phyloP scores from a whole-genome alignment of 2,329 filamentous ascomycete species.

The Polychaeton citri region DNA sequence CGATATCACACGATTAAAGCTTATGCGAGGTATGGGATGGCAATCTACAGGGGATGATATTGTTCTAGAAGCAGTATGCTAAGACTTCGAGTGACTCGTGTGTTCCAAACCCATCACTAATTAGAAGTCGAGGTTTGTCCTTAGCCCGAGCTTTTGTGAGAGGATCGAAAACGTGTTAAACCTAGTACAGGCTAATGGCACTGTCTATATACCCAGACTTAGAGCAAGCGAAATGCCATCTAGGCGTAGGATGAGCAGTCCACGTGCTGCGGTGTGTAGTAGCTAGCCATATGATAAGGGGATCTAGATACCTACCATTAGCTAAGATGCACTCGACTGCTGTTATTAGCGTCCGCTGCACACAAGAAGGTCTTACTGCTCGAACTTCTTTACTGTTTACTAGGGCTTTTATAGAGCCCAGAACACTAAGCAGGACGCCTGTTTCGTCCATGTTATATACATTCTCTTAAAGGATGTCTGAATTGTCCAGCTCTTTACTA shows the following conservation, averaged over 20 bases:
- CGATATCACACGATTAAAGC: conserved; percentile 12
- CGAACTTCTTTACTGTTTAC: conserved; percentile 14
- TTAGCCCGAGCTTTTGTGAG: conserved; percentile 1
- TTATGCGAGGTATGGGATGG: conserved; percentile 15
- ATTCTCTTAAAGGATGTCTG: conserved; percentile 15
- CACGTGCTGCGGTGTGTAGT: no score
- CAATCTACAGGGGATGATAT: conserved; percentile 19
- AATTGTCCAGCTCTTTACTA: conserved; percentile 13
- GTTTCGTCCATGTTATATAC: conserved; percentile 27
- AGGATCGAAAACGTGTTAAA: no score
- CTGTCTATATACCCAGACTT: no score
- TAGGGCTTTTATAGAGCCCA: conserved; percentile 19
- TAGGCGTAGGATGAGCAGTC: no score
- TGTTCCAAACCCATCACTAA: conserved; percentile 1
- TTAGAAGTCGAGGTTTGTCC: not conserved
- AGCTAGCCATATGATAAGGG: no score
- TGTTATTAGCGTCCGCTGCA: conserved; percentile 15
- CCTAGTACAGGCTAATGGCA: no score
- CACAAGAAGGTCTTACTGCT: conserved; percentile 12
- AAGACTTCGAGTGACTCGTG: conserved; percentile 3
- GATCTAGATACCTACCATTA: no score
- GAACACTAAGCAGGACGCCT: conserved; percentile 18
- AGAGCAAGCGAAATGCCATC: no score
- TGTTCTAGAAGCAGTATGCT: conserved; percentile 16
- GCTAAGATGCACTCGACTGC: conserved; percentile 17